Base-by-base conservation (phyloP, 2,329 filamentous ascomycete genomes). In the Alternaria rosae region DNA sequence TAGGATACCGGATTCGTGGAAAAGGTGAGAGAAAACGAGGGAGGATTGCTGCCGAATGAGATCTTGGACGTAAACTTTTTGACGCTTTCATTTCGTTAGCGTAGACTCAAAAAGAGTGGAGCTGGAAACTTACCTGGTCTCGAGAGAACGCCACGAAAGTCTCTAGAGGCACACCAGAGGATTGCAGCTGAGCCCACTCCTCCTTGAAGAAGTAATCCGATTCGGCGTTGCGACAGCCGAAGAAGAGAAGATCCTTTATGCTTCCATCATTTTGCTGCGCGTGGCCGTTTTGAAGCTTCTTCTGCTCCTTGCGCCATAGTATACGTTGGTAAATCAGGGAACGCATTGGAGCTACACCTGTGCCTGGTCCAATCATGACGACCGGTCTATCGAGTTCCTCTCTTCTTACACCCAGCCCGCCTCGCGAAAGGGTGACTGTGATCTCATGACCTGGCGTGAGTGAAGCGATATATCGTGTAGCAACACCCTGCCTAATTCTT, bases 281-380 rank as follows among this genome's bases (percentile, higher is more conserved):
- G 9, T 61, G 48, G 2, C 32, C 42, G 4, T 60, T 58, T 7
- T 45, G 47, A 2, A 32, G 17, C 15, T 43, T 38, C 3, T 28
- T n/a, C 1, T 32, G n/a, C 41, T 78, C 64, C 12, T 72, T 54
- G 20, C 77, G 71, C 81, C 81, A 83, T 9, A 68, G 57, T 20
- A 77, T 71, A 25, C 93, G 90, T 68, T 96, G 90, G 75, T 91
- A 89, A n/a, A 95, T 85, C 68, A 97, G 84, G 5, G 91, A 88
- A 4, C 94, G 89, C 72, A 97, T 88, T 0, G 94, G 94, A 0
- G 94, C 94, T 30, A 97, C 83, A 7, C 94, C 94, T 0, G 94
- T 97, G 3, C 94, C 94, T 0, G 94, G 92, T 1, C 90, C 93
- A 55, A 97, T 87, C 72, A 94, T 88, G 32, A 97, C 83, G 8